Evolutionary conservation across 106 monocot genomes (phyloP), one percentile per base, ranked within the genome.

Genomic region (Allium fistulosum): DNA sequence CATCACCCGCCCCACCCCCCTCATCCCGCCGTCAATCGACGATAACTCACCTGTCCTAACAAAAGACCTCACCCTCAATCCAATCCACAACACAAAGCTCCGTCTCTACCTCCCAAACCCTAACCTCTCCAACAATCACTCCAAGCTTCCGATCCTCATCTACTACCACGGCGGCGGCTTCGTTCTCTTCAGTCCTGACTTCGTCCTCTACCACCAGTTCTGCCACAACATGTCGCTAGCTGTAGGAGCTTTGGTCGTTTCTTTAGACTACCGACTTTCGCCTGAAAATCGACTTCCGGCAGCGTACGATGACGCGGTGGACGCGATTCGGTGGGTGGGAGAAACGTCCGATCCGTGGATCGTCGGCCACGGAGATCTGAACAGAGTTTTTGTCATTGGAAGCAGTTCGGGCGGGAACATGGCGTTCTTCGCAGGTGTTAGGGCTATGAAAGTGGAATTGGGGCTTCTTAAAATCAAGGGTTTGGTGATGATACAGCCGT

Each of bases 81-180:
- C 66, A 27, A 10, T 27, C 48, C 59, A 46, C 61, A 49, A 61
- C 47, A 80, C 75, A 58, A 61, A 49, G 66, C 60, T 76, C 80
- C 76, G 80, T n/a, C 11, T 80, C 37, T 80, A 59, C 80, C 66
- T 60, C 48, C 80, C 80, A 16, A n/a, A 9, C 16, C 28, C 4
- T 11, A 17, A 17, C 11, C 73, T 73, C 17, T 63, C 73, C 11
- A 65, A 63, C 1, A 63, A 63, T 7, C 37, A 14, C 12, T 7
- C 53, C 1, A 55, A 50, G 48, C 71, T 80, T 48, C 80, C 80
- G 7, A 14, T 75, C 46, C 53, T 80, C 48, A 0, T 80, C 53
- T 71, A 66, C 71, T 60, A 67, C 57, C 80, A 80, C 68, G 80
- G 75, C 56, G 80, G 80, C 46, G 80, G 80, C 48, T 80, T 80